Base-by-base conservation (phyloP, 2,329 filamentous ascomycete species). In the Xylariaceae sp. region DNA sequence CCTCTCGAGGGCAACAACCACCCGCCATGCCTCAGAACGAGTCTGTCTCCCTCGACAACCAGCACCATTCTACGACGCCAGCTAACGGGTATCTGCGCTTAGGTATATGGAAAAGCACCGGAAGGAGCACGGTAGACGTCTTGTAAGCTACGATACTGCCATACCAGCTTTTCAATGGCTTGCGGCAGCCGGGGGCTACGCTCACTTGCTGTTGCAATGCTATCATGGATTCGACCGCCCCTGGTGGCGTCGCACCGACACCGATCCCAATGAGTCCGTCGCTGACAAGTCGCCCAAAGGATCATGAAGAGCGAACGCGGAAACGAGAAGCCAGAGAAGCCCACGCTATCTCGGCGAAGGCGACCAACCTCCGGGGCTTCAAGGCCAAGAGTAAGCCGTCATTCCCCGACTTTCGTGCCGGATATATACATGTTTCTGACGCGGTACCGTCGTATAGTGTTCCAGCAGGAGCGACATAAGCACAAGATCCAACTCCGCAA, bases 401-500 rank as follows among this genome's bases (percentile, higher is more conserved):
- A n/a, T n/a, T n/a, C n/a, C n/a, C n/a, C n/a, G n/a, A n/a, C n/a
- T 15, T 15, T 9, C 15, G 4, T 13, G 92, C 70, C 84, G 2
- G 9, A 9, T 13, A 28, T 19, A n/a, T 15, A 18, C n/a, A 11
- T n/a, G 9, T 16, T 9, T 31, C 9, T 19, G 15, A 30, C 15
- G 13, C 36, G 31, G 36, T 46, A 18, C 40, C 28, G 11, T 13
- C 31, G 21, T 19, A 19, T 27, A 46, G 43, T 44, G 41, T 44
- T 47, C 38, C 38, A 41, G 65, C 83, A 97, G 77, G 88, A 89
- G 73, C 80, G 92, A 17, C 86, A 88, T 70, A 85, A 89, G 64
- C 89, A 98, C 74, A 98, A 98, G 83, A 94, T 95, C 62, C 88
- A 94, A 76, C 89, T 95, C 84, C 85, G 84, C 67, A 94, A 95